These are phyloP conservation scores for Teunomyces gatunensis DNA, from an alignment of 805 yeast species.

Conservation along the genomic window DNA sequence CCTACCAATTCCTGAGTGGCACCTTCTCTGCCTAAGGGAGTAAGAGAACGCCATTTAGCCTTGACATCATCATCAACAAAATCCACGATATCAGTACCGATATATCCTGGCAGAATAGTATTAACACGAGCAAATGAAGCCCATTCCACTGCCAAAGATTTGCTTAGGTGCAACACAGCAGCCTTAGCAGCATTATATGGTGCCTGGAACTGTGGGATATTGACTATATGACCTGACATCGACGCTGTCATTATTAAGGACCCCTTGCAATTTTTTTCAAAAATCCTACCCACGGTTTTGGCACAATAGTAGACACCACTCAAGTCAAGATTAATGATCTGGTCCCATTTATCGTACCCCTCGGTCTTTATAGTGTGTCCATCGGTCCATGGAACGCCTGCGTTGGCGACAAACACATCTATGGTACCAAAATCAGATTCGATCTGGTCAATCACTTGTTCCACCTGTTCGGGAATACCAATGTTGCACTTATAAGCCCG, in stretches of 20 bases:
- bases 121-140: conserved; percentile 46
- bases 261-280: conserved; percentile 39
- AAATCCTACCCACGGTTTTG: conserved; percentile 39
- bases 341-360: conserved; percentile 33
- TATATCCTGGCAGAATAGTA: conserved; percentile 44
- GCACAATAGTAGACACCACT: conserved; percentile 45
- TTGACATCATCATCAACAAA: conserved; percentile 33
- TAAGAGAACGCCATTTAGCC: conserved; percentile 38
- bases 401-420: conserved; percentile 85
- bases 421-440: conserved; percentile 72
- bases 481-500: conserved; percentile 66
- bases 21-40: conserved; percentile 48
- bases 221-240: conserved; percentile 48
- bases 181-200: conserved; percentile 49
- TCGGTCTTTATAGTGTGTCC: conserved; percentile 48
- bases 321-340: conserved; percentile 39
- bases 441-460: conserved; percentile 47
- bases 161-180: conserved; percentile 41
- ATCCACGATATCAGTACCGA: conserved; percentile 38
- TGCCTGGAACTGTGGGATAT: conserved; percentile 45
- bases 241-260: conserved; percentile 45
- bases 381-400: conserved; percentile 53
- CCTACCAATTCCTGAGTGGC: conserved; percentile 44
- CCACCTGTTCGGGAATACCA: conserved; percentile 49
- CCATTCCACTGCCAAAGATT: conserved; percentile 47